A percentile compares a stretch with the other conserved stretches of the same genome.
Conservation (phyloP, 139 green algal species). For the Microglena sp. region DNA sequence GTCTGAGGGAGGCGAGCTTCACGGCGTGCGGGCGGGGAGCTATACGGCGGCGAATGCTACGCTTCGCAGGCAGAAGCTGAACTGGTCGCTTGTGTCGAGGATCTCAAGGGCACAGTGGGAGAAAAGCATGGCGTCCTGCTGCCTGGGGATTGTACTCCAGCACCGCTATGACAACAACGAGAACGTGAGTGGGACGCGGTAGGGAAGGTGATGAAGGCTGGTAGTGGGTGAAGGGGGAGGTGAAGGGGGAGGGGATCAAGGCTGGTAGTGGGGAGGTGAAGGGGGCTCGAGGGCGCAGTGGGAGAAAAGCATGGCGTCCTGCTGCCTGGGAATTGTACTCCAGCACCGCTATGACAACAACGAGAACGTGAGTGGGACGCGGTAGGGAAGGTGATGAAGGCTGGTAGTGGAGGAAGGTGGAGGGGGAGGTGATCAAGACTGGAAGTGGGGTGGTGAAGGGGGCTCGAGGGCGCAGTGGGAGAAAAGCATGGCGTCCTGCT, state of each 20-base stretch:
- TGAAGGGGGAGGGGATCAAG: background rate
- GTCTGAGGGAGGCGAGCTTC: no score
- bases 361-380: constrained; percentile 11
- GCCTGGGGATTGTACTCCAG: constrained; percentile 34
- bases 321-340: constrained; percentile 36
- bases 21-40: no score
- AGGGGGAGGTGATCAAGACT: background rate
- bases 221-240: constrained; percentile 7
- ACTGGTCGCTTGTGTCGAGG: constrained; percentile 30
- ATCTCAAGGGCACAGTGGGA: constrained; percentile 34
- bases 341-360: constrained; percentile 28
- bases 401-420: background rate
- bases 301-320: constrained; percentile 38
- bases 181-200: constrained; percentile 6
- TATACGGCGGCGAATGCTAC: no score
- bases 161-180: constrained; percentile 26
- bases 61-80: no score
- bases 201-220: background rate
- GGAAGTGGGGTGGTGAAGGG: background rate
- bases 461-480: constrained; percentile 34
- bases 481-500: constrained; percentile 37
- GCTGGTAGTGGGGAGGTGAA: background rate
- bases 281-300: constrained; percentile 29
- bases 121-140: constrained; percentile 37
- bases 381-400: background rate